phyloP scores from a whole-genome alignment of 169 alveolate species.

The Besnoitia besnoiti region DNA sequence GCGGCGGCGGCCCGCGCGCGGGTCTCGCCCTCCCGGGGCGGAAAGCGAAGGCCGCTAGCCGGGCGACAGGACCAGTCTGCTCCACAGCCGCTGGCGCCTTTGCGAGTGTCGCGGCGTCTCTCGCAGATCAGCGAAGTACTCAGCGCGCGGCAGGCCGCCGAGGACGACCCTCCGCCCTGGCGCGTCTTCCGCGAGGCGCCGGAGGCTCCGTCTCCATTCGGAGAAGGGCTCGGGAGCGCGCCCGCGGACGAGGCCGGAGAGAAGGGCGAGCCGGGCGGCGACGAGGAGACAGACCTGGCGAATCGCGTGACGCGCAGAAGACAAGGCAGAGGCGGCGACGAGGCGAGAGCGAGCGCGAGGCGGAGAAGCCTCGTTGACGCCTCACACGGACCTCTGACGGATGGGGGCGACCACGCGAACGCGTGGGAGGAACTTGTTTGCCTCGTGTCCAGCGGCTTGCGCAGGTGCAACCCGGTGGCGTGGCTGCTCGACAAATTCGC shows the following conservation, averaged over 20 bases:
- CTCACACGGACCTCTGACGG: background rate
- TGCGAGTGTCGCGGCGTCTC: background rate
- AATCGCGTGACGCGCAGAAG: background rate
- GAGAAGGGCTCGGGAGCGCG: too few relatives aligned
- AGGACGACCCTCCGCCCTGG: background rate
- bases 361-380: too few relatives aligned
- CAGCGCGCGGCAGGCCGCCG: background rate
- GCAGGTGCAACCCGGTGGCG: too few relatives aligned
- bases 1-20: background rate
- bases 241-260: too few relatives aligned
- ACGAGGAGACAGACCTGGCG: background rate
- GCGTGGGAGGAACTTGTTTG: background rate
- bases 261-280: background rate
- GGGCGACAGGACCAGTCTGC: too few relatives aligned
- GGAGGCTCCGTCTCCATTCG: too few relatives aligned
- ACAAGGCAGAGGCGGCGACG: background rate
- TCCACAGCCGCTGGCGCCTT: background rate
- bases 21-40: background rate
- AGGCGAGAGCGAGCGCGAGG: too few relatives aligned
- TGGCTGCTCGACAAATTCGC: too few relatives aligned
- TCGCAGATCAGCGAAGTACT: background rate
- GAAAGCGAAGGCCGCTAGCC: background rate
- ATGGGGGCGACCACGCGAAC: background rate
- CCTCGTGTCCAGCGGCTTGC: background rate
- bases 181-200: background rate